phyloP scores from a whole-genome alignment of 2,329 filamentous ascomycete species.

The Epichloe uncinata region DNA sequence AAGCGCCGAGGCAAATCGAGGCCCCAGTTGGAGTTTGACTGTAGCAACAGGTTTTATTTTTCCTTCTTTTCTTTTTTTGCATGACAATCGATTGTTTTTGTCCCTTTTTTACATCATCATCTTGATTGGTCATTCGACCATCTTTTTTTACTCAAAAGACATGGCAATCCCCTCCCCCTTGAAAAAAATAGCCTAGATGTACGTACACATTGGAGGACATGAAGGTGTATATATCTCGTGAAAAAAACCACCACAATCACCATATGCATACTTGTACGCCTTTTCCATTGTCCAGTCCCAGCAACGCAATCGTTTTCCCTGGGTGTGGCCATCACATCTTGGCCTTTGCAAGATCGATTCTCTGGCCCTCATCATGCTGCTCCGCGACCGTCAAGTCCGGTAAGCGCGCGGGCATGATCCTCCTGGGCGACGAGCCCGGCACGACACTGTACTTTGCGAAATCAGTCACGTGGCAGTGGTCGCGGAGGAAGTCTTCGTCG shows the following conservation, averaged over 20 bases:
- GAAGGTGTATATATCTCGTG: neutral
- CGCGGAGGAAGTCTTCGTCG: constrained; percentile 69
- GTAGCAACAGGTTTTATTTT: neutral
- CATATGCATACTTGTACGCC: neutral
- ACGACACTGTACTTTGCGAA: constrained; percentile 64
- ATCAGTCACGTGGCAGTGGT: constrained; percentile 49
- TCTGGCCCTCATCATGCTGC: constrained; percentile 65
- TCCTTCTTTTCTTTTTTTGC: neutral
- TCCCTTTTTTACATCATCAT: too few species aligned
- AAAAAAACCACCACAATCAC: neutral
- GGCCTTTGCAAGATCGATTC: constrained; percentile 37
- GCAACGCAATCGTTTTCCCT: too few species aligned
- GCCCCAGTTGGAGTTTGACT: neutral
- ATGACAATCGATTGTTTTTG: neutral
- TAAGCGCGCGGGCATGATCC: constrained; percentile 64
- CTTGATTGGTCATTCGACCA: neutral
- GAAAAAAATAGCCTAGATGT: neutral
- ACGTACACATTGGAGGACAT: neutral
- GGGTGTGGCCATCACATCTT: constrained; percentile 21
- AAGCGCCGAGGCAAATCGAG: neutral
- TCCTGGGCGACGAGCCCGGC: constrained; percentile 45
- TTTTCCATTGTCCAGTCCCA: too few species aligned
- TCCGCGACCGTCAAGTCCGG: constrained; percentile 61
- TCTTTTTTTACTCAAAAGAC: neutral
- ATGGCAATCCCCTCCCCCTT: neutral